phyloP scores from a whole-genome alignment of 345 rosid genomes.

The Noccaea caerulescens region DNA sequence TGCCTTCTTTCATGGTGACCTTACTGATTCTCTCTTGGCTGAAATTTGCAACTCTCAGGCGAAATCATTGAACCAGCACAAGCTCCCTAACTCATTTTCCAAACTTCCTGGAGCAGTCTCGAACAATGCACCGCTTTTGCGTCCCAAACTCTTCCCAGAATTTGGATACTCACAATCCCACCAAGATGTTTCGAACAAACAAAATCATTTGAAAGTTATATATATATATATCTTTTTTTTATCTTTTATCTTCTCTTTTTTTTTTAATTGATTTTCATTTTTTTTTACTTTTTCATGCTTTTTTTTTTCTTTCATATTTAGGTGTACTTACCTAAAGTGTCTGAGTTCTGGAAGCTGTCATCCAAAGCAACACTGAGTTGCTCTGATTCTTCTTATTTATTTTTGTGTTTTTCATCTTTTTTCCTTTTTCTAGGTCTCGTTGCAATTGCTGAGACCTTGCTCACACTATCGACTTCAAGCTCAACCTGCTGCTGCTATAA shows the following conservation, averaged over 20 bases:
- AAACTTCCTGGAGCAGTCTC: not conserved
- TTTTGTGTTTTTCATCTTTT: slow-evolving; percentile 17
- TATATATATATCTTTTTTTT: not conserved
- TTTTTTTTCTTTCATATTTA: not conserved
- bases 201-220: slow-evolving; percentile 13
- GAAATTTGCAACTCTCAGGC: slow-evolving; percentile 15
- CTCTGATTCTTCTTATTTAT: slow-evolving; percentile 28
- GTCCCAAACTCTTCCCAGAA: slow-evolving; percentile 10
- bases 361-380: slow-evolving; percentile 20
- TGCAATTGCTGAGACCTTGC: slow-evolving; percentile 14
- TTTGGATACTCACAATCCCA: slow-evolving; percentile 28
- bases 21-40: slow-evolving; percentile 26
- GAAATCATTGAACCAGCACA: slow-evolving; percentile 14
- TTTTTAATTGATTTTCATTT: not conserved
- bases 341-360: slow-evolving; percentile 27
- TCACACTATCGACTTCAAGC: slow-evolving; percentile 38
- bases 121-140: not conserved
- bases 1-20: slow-evolving; percentile 16
- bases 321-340: slow-evolving; percentile 34
- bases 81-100: not conserved
- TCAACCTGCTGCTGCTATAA: slow-evolving; percentile 38
- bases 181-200: slow-evolving; percentile 12
- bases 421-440: not conserved
- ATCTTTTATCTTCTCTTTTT: not conserved
- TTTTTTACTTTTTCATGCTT: not conserved